Conservation (phyloP, 306 rosid species). For the Glycyrrhiza uralensis region DNA sequence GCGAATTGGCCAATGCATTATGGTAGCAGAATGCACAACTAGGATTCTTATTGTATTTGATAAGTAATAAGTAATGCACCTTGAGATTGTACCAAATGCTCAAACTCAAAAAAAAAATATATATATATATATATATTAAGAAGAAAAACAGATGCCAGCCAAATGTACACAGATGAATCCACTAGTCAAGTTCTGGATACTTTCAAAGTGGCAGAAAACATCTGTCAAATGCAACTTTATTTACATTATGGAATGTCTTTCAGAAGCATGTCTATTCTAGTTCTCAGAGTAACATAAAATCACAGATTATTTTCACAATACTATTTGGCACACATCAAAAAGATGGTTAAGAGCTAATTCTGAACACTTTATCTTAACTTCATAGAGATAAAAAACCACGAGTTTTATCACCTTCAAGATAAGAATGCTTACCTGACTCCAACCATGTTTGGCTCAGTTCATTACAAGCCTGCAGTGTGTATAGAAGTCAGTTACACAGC, state of each 20-base stretch:
- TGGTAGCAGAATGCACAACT: neutral
- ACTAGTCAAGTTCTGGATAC: neutral
- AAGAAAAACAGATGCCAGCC: no score
- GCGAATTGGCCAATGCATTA: neutral
- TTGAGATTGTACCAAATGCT: neutral
- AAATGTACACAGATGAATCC: neutral
- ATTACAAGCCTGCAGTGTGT: constrained; percentile 78
- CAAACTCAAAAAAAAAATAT: neutral
- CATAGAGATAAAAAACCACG: neutral
- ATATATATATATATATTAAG: no score
- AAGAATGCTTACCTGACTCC: constrained; percentile 73
- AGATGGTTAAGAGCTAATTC: constrained; percentile 5
- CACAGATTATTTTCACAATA: constrained; percentile 7
- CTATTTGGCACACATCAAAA: neutral
- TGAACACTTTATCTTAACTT: constrained; percentile 16
- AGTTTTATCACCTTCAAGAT: neutral
- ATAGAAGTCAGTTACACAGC: constrained; percentile 11
- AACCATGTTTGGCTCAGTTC: constrained; percentile 96
- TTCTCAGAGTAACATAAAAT: neutral
- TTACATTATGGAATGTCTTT: neutral
- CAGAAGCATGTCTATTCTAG: constrained; percentile 1
- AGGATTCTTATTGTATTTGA: neutral
- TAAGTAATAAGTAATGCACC: neutral
- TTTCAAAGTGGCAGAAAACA: neutral
- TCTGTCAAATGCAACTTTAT: neutral